Percentiles rank a stretch among this genome's conserved stretches.
These are phyloP conservation scores for Peronospora destructor DNA, from an alignment of 352 stramenopile species.

Conservation along the genomic window DNA sequence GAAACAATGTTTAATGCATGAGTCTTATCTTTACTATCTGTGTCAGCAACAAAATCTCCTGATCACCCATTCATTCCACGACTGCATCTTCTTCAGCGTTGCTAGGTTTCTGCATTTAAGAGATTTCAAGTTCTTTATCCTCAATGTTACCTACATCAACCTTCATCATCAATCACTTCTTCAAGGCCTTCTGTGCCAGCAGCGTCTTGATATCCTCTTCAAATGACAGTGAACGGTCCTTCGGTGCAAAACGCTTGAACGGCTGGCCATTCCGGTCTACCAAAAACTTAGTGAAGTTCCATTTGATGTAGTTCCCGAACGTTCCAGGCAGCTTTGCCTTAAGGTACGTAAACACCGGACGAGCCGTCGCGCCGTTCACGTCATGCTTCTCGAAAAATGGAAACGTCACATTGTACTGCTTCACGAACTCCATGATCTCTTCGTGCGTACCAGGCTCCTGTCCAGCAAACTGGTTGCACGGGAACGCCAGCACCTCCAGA, in stretches of 20 bases:
- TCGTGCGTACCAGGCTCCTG: constrained; percentile 62
- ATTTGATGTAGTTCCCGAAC: constrained; percentile 76
- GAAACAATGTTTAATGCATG: too few relatives aligned
- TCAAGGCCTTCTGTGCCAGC: constrained; percentile 24
- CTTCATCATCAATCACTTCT: constrained; percentile 1
- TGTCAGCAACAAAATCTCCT: too few relatives aligned
- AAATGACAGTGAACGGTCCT: constrained; percentile 61
- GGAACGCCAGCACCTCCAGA: constrained; percentile 73
- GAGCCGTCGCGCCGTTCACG: constrained; percentile 76
- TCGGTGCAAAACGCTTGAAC: constrained; percentile 65
- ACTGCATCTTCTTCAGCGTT: too few relatives aligned
- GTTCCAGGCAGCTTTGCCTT: constrained; percentile 65
- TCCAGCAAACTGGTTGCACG: constrained; percentile 83
- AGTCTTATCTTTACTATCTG: too few relatives aligned
- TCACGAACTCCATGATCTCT: constrained; percentile 61
- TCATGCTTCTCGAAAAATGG: constrained; percentile 73
- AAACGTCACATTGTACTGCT: constrained; percentile 44
- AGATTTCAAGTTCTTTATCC: too few relatives aligned
- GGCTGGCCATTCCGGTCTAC: constrained; percentile 84
- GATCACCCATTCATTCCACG: too few relatives aligned
- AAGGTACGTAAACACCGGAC: constrained; percentile 81
- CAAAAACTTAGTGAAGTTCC: constrained; percentile 90
- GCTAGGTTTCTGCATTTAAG: too few relatives aligned
- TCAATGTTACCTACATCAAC: too few relatives aligned
- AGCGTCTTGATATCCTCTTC: constrained; percentile 74